Evolutionary conservation across 2,329 filamentous ascomycete species (phyloP).

Genomic region (Cordyceps cicadae): DNA sequence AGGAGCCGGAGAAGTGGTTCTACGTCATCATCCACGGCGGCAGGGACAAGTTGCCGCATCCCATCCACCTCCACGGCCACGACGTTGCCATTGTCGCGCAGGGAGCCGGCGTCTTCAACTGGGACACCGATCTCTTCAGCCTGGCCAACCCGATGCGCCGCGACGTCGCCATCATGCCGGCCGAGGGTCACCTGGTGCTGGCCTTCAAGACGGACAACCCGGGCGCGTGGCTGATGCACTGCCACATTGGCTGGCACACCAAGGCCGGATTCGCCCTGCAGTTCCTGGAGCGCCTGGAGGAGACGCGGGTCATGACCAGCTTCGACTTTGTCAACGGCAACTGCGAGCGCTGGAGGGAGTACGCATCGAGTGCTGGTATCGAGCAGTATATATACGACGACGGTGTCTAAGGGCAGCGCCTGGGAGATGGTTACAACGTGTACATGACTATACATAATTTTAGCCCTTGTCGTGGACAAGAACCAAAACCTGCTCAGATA

Average conservation of each 20-base stretch:
- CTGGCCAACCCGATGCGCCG: slow-evolving; percentile 40
- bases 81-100: slow-evolving; percentile 16
- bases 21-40: slow-evolving; percentile 14
- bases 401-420: neutral
- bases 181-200: slow-evolving; percentile 36
- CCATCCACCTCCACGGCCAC: slow-evolving; percentile 19
- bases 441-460: too few species aligned
- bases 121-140: neutral
- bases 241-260: slow-evolving; percentile 54
- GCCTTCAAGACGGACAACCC: slow-evolving; percentile 34
- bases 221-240: slow-evolving; percentile 52
- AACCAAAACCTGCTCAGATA: too few species aligned
- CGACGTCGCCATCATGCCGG: slow-evolving; percentile 41
- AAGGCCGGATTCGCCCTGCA: slow-evolving; percentile 19
- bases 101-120: slow-evolving; percentile 7
- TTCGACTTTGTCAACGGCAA: neutral
- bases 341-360: neutral
- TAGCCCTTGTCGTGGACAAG: too few species aligned
- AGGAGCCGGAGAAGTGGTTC: slow-evolving; percentile 14
- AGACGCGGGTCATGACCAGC: neutral
- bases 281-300: neutral
- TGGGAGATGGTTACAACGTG: too few species aligned
- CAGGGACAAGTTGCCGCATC: slow-evolving; percentile 9
- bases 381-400: neutral
- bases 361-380: neutral